phyloP scores from a whole-genome alignment of 257 asterid genomes.

The Solanum verrucosum region DNA sequence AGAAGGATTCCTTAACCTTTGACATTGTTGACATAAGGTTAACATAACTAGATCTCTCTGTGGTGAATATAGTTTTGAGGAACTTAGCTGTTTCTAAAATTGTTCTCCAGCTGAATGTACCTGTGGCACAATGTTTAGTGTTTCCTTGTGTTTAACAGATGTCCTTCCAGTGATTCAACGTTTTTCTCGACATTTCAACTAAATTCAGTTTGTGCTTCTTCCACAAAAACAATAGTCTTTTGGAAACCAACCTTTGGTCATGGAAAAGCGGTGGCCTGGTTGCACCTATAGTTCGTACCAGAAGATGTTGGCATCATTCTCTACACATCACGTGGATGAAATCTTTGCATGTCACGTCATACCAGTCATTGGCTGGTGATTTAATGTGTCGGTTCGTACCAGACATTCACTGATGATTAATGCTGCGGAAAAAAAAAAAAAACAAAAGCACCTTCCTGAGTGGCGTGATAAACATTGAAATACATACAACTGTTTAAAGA shows the following conservation, averaged over 20 bases:
- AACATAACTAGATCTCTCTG: background rate
- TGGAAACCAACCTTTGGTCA: background rate
- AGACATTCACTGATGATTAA: background rate
- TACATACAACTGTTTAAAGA: background rate
- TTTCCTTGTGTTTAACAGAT: background rate
- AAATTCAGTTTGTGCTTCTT: background rate
- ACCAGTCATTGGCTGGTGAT: background rate
- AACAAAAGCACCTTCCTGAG: background rate
- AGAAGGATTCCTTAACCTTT: background rate
- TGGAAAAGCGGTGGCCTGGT: background rate
- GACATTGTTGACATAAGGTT: background rate
- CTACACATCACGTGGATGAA: background rate
- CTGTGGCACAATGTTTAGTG: background rate
- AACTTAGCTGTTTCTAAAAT: background rate
- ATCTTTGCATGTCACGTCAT: background rate
- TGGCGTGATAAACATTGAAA: background rate
- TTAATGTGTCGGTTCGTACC: background rate
- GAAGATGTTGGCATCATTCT: background rate
- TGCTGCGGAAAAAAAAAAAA: too few relatives aligned
- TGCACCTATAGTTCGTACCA: background rate
- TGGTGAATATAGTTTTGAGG: background rate
- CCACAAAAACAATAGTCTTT: background rate
- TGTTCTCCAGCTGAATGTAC: background rate
- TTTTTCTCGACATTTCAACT: too few relatives aligned
- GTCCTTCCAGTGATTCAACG: too few relatives aligned